phyloP scores from a whole-genome alignment of 495 filamentous ascomycete species.

The Neurospora sp. region DNA sequence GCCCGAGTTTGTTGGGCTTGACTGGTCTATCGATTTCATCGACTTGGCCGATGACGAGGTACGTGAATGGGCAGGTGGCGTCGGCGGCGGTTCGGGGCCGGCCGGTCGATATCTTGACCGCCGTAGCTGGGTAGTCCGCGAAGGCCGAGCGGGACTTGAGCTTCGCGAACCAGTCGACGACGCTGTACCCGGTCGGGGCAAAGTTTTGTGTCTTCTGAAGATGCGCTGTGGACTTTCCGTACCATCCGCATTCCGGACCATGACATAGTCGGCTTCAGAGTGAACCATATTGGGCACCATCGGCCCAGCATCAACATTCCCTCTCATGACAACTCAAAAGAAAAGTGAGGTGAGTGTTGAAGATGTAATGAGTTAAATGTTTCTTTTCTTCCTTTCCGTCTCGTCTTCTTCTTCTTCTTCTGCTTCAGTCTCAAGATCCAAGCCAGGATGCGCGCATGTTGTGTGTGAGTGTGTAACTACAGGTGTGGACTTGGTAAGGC shows the following conservation, averaged over 20 bases:
- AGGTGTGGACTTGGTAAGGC: neutral
- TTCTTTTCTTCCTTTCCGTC: neutral
- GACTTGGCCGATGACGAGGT: slow-evolving; percentile 37
- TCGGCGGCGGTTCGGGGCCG: slow-evolving; percentile 40
- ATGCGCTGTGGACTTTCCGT: slow-evolving; percentile 22
- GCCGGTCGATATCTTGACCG: slow-evolving; percentile 1
- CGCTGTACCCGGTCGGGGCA: slow-evolving; percentile 38
- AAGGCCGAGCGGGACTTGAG: slow-evolving; percentile 12
- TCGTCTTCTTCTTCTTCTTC: neutral
- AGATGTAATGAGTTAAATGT: neutral
- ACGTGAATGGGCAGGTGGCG: slow-evolving; percentile 44
- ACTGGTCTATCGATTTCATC: slow-evolving; percentile 25
- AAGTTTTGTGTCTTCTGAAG: slow-evolving; percentile 46
- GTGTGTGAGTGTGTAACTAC: neutral
- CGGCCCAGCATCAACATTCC: slow-evolving; percentile 5
- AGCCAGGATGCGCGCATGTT: neutral
- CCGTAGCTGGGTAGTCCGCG: slow-evolving; percentile 20
- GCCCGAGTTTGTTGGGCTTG: slow-evolving; percentile 24
- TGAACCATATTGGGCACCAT: slow-evolving; percentile 14
- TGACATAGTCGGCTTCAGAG: slow-evolving; percentile 13
- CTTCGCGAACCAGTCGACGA: slow-evolving; percentile 16
- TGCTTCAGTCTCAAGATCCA: neutral
- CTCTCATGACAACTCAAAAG: slow-evolving; percentile 1
- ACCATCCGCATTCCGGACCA: slow-evolving; percentile 8
- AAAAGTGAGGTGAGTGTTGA: neutral